phyloP scores from a whole-genome alignment of 257 asterid genomes.

The Salvia hispanica region DNA sequence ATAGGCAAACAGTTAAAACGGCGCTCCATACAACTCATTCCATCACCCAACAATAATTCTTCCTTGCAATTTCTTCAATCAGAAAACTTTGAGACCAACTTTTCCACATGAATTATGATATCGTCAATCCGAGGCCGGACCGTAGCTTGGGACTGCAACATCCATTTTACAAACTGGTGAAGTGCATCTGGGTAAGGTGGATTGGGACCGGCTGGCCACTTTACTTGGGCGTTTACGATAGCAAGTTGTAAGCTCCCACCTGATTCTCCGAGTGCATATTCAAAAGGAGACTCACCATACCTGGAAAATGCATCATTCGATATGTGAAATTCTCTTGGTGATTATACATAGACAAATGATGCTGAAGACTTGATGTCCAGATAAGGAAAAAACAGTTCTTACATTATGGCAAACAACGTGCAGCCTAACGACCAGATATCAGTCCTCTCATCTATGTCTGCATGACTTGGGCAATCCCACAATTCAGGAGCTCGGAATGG shows the following conservation, averaged over 20 bases:
- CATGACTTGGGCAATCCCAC: conserved; percentile 97
- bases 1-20: conserved; percentile 24
- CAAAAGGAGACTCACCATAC: conserved; percentile 97
- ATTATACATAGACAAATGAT: neutral
- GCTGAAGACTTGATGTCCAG: neutral
- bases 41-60: conserved; percentile 10
- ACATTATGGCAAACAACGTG: conserved; percentile 96
- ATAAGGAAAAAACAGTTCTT: conserved; percentile 39
- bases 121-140: conserved; percentile 89
- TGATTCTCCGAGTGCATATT: conserved; percentile 91
- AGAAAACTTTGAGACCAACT: conserved; percentile 78
- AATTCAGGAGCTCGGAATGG: conserved; percentile 96
- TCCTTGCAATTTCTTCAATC: conserved; percentile 34
- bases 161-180: conserved; percentile 96
- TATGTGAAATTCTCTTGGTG: neutral
- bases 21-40: conserved; percentile 21
- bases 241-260: conserved; percentile 98
- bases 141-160: conserved; percentile 94
- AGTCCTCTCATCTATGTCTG: conserved; percentile 91
- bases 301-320: conserved; percentile 43
- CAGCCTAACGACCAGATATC: conserved; percentile 99
- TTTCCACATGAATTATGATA: conserved; percentile 85
- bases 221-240: conserved; percentile 84
- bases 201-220: conserved; percentile 87
- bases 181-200: conserved; percentile 92